phyloP scores from a whole-genome alignment of 2,329 filamentous ascomycete genomes.

The Phaeosphaeria sp. region DNA sequence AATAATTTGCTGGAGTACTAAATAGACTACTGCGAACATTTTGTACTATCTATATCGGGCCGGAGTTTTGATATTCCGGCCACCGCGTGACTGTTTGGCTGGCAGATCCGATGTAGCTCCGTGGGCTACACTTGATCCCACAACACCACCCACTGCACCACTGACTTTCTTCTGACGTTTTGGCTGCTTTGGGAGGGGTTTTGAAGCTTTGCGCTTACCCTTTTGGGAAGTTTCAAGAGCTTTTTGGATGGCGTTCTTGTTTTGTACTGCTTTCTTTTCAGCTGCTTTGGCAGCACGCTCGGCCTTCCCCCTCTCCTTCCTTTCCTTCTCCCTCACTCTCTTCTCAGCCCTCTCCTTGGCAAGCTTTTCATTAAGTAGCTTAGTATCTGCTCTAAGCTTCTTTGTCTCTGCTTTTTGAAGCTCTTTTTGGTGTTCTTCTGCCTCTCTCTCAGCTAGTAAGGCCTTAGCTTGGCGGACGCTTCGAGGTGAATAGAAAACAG shows the following conservation, averaged over 20 bases:
- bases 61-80: too few relatives aligned
- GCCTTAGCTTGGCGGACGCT: neutral
- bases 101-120: too few relatives aligned
- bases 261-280: neutral
- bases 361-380: neutral
- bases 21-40: too few relatives aligned
- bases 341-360: neutral
- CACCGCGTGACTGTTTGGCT: too few relatives aligned
- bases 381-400: neutral
- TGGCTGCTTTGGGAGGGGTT: too few relatives aligned
- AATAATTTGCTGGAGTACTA: too few relatives aligned
- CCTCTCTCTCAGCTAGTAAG: neutral
- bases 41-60: too few relatives aligned
- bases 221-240: constrained; percentile 1
- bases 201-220: constrained; percentile 6
- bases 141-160: too few relatives aligned
- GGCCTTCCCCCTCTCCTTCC: neutral
- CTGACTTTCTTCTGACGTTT: too few relatives aligned
- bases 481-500: neutral
- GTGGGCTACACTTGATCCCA: too few relatives aligned
- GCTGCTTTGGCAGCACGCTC: neutral
- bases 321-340: neutral
- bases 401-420: neutral
- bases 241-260: neutral
- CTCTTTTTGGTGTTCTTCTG: neutral